These are phyloP conservation scores for Closterium sp. DNA, from an alignment of 139 green algal genomes.

Conservation along the genomic window DNA sequence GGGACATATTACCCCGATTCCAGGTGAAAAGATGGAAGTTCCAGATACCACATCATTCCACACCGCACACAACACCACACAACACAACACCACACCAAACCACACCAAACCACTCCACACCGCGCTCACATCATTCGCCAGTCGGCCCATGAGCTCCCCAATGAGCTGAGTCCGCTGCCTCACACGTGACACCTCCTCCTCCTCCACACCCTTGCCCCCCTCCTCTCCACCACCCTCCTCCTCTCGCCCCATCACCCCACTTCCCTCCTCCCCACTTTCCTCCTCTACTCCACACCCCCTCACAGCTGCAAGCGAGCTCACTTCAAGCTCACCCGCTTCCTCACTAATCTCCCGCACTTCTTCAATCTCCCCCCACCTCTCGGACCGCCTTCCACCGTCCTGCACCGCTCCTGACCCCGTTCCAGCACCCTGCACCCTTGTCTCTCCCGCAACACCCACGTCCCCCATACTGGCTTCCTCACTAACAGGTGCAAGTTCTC, in stretches of 20 bases:
- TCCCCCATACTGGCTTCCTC: too few species aligned
- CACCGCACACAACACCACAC: too few species aligned
- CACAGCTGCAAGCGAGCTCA: neutral
- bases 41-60: too few species aligned
- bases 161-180: neutral
- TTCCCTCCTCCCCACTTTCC: neutral
- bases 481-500: too few species aligned
- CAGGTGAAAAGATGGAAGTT: too few species aligned
- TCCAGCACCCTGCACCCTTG: too few species aligned
- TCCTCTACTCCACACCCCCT: neutral
- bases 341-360: neutral
- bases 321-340: neutral
- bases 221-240: neutral
- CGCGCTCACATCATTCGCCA: neutral
- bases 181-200: neutral
- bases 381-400: neutral
- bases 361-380: neutral
- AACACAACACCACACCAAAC: neutral
- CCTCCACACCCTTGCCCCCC: neutral
- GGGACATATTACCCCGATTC: too few species aligned
- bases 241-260: neutral
- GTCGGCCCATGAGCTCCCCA: neutral
- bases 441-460: too few species aligned
- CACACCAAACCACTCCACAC: neutral
- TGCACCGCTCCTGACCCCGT: neutral